Base-by-base conservation (phyloP, 371 early-diverging fungal species). In the Amoeboaphelidium occidentale region DNA sequence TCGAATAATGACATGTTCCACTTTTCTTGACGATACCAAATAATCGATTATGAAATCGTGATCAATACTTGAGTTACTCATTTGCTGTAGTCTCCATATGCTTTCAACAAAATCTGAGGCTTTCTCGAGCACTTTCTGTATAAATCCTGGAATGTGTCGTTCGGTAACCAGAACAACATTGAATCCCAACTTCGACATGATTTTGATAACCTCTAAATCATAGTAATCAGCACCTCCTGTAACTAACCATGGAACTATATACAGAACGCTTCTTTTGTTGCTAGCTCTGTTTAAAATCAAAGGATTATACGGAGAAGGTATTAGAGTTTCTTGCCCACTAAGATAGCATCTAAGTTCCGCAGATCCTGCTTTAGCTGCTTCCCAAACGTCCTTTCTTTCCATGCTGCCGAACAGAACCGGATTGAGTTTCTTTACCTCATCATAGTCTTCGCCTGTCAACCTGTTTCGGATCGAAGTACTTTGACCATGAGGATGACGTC, bases 241-340 rank as follows among this genome's bases (percentile, higher is more conserved):
- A 0, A 55, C 58, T 56, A 58, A 58, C 61, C 61, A 61, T n/a
- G 61, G 61, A 26, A 61, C 21, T 23, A 59, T 25, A 46, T 61
- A 61, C 23, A 55, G 3, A 47, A 60, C 26, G 13, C 6, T 32
- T 28, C 41, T 50, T 41, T 14, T 39, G 45, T 23, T 51, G 24
- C 42, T 51, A 51, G 26, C 53, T 54, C 0, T 54, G 54, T 52
- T 54, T 53, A 27, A 54, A 53, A 3, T 13, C 45, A 23, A 47
- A 25, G 22, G 25, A 3, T 45, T 46, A 54, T 14, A 52, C 25
- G 51, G 50, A 25, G 13, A n/a, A 13, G 13, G 45, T 48, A 13
- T 13, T 13, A 13, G 12, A 48, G 21, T 14, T 42, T 20, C 13
- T n/a, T 46, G 21, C 49, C 13, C 13, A 13, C 13, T 48, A 46